These are phyloP conservation scores for Anisodus acutangulus DNA, from an alignment of 257 asterid species.

Conservation along the genomic window DNA sequence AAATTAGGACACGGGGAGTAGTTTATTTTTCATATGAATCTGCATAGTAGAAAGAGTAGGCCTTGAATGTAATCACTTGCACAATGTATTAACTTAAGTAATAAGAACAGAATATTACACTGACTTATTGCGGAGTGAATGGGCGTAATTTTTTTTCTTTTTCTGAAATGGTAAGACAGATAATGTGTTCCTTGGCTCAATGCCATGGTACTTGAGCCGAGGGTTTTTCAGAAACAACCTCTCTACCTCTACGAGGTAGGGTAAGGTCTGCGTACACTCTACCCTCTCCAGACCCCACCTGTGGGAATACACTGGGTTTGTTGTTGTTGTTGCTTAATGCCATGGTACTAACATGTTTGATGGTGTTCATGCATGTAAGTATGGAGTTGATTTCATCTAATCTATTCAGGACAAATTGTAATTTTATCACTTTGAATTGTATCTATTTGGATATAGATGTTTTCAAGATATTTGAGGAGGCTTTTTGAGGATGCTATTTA, in stretches of 20 bases:
- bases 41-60: background rate
- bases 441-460: background rate
- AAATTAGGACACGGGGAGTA: no score
- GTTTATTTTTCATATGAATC: no score
- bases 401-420: background rate
- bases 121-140: background rate
- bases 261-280: no score
- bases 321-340: no score
- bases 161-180: slow-evolving; percentile 1
- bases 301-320: no score
- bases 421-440: background rate
- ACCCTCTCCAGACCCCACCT: no score
- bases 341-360: background rate
- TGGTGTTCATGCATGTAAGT: background rate
- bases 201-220: background rate
- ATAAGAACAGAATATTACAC: background rate
- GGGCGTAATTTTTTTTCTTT: background rate
- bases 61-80: background rate
- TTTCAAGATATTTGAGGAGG: background rate
- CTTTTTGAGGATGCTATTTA: background rate
- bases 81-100: background rate
- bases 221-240: no score
- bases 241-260: no score
- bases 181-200: background rate
- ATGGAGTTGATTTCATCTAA: background rate